Evolutionary conservation across 1,139 yeast species (phyloP).

Genomic region (Pichia sp.): DNA sequence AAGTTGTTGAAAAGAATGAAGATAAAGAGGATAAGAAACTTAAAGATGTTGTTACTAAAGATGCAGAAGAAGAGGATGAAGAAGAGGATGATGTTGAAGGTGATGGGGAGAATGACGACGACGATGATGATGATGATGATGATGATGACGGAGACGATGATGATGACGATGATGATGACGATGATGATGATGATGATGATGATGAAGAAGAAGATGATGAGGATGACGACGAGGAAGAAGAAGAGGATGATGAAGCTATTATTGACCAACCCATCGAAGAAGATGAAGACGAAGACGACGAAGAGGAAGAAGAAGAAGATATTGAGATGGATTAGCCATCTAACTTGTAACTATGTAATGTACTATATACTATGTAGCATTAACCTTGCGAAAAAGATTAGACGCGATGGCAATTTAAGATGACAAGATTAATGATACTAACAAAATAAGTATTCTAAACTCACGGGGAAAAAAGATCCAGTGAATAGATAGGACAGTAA

Average conservation of each 20-base stretch:
- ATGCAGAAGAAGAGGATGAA: not conserved
- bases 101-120: not conserved
- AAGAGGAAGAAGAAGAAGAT: slow-evolving; percentile 15
- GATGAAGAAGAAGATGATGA: not conserved
- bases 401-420: not conserved
- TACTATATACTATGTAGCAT: too few species aligned
- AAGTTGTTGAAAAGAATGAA: not conserved
- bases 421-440: not conserved
- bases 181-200: not conserved
- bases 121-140: not conserved
- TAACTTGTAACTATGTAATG: too few species aligned
- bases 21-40: slow-evolving; percentile 1
- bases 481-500: too few species aligned
- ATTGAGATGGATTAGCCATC: not conserved
- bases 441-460: not conserved
- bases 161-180: not conserved
- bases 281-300: slow-evolving; percentile 3
- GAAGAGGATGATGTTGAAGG: slow-evolving; percentile 1
- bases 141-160: slow-evolving; percentile 1
- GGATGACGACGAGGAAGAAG: not conserved
- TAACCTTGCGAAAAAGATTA: too few species aligned
- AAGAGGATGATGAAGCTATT: not conserved
- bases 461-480: too few species aligned
- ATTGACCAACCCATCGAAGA: slow-evolving; percentile 1
- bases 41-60: not conserved